phyloP scores from a whole-genome alignment of 371 early-diverging fungal genomes.

The Mucor indicus region DNA sequence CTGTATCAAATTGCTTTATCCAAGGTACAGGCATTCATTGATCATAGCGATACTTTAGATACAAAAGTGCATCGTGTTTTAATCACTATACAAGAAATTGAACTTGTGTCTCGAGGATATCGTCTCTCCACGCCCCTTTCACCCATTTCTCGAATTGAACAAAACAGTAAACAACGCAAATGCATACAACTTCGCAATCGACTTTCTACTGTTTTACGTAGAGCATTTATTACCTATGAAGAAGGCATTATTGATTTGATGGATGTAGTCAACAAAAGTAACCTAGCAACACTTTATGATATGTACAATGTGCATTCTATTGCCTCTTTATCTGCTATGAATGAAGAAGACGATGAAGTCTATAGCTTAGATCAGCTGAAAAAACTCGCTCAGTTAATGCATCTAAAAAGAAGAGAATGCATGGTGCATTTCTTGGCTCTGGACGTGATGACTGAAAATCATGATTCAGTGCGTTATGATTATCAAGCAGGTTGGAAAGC shows the following conservation, averaged over 20 bases:
- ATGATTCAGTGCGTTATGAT: slow-evolving; percentile 24
- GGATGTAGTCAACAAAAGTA: slow-evolving; percentile 30
- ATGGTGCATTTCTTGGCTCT: slow-evolving; percentile 46
- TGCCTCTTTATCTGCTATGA: slow-evolving; percentile 34
- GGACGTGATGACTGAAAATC: slow-evolving; percentile 29
- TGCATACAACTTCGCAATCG: slow-evolving; percentile 40
- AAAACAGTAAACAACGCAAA: slow-evolving; percentile 48
- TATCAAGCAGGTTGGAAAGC: slow-evolving; percentile 32
- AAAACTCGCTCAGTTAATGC: slow-evolving; percentile 38
- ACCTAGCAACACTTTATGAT: slow-evolving; percentile 34
- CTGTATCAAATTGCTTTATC: slow-evolving; percentile 50
- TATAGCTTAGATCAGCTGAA: slow-evolving; percentile 40
- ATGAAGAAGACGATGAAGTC: slow-evolving; percentile 11
- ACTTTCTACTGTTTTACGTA: slow-evolving; percentile 29
- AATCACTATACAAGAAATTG: slow-evolving; percentile 69
- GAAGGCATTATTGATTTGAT: slow-evolving; percentile 40
- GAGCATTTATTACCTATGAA: slow-evolving; percentile 41
- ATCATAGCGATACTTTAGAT: slow-evolving; percentile 53
- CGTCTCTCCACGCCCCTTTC: slow-evolving; percentile 61
- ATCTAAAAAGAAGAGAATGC: slow-evolving; percentile 46
- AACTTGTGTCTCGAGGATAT: slow-evolving; percentile 70
- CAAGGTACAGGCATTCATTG: slow-evolving; percentile 45
- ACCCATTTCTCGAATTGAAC: slow-evolving; percentile 68
- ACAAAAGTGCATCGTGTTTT: slow-evolving; percentile 59
- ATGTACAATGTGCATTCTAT: slow-evolving; percentile 47